Evolutionary conservation across 2,329 filamentous ascomycete species (phyloP).

Genomic region (Cladophialophora carrionii): DNA sequence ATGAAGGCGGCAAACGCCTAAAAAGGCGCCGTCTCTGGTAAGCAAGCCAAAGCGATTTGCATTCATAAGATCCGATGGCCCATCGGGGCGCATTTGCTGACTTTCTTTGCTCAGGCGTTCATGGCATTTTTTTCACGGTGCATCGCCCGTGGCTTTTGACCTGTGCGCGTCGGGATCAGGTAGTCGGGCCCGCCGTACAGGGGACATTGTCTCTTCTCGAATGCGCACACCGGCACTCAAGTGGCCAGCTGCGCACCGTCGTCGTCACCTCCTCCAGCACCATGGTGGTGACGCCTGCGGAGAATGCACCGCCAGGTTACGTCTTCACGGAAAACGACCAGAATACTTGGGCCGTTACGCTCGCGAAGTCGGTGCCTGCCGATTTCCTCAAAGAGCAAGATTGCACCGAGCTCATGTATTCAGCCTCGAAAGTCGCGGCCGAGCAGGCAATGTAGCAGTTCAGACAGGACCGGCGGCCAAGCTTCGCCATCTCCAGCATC

Average conservation of each 20-base stretch:
- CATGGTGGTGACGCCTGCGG: background rate
- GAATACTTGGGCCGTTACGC: background rate
- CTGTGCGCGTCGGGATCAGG: background rate
- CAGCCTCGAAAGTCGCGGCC: background rate
- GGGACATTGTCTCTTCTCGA: background rate
- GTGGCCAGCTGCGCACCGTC: background rate
- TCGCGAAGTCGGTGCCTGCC: background rate
- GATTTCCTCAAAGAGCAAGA: background rate
- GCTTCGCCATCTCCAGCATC: background rate
- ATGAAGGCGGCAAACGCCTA: background rate
- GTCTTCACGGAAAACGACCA: background rate
- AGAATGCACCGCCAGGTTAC: background rate
- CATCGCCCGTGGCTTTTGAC: background rate
- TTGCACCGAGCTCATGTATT: background rate
- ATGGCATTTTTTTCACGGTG: background rate
- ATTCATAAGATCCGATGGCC: background rate
- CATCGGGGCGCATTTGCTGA: background rate
- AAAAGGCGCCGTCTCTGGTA: background rate
- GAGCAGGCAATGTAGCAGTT: background rate
- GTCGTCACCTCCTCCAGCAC: background rate
- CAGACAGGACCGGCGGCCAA: background rate
- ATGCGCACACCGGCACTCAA: background rate
- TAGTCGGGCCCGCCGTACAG: background rate
- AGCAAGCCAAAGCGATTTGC: background rate
- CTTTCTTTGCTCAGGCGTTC: background rate